Evolutionary conservation across 768 basidiomycete species (phyloP), one percentile per base, ranked within the genome.

Genomic region (Amyloporia xantha): DNA sequence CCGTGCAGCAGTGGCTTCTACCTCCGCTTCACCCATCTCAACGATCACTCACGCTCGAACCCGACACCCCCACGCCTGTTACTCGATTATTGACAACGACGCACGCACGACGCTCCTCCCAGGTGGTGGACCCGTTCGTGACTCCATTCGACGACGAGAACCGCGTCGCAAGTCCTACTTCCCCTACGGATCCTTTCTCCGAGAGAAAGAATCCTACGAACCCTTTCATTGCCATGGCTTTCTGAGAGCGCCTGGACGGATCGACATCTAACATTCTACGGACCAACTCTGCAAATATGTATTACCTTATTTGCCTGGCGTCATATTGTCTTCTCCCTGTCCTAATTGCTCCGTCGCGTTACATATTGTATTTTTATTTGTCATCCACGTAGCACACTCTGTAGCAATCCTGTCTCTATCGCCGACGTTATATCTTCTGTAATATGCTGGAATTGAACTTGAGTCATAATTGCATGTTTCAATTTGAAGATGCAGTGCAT

Each of bases 71-170:
- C 33, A 53, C 58, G 26, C 73, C 77, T 11, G 67, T 74, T 30
- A 73, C 74, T 43, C 66, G 72, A 36, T 65, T 74, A 49, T 64
- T 74, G 53, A 73, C 75, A 46, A 60, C 69, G 21, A 69, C 67
- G 20, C 64, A 74, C 56, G 68, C 71, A 17, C 68, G 70, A 51
- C 62, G 70, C 54, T 67, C 73, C 43, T 71, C 73, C 39, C 60
- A 63, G 46, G 61, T 69, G 46, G 54, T 61, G 49, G 63, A 78
- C 59, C 86, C 86, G 45, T 89, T 89, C 59, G 75, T 78, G 49
- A 87, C 86, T 44, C 86, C 87, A 6, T 89, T 89, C 64, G 87
- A 89, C 62, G 86, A 87, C 59, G 84, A 86, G 60, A 71, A 77
- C 49, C 41, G 44, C 17, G 58, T 55, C 19, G 62, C 58, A 28